Evolutionary conservation across 2,329 filamentous ascomycete species (phyloP).

Genomic region (Clathrospora elynae): DNA sequence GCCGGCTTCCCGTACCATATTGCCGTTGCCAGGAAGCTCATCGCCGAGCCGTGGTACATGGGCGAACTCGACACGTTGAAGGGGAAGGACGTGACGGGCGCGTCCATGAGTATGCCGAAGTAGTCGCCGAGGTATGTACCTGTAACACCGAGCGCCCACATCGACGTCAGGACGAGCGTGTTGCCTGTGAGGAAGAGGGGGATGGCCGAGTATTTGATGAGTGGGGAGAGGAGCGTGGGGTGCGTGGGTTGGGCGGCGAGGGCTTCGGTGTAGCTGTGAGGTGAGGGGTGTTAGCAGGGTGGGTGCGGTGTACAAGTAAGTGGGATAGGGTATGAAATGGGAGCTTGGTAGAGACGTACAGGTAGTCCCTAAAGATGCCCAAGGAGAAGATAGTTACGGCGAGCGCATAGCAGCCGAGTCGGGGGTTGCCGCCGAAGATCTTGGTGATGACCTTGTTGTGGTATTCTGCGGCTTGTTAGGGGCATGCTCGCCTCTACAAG

Average conservation of each 20-base stretch:
- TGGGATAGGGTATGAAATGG: background rate
- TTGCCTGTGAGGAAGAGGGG: constrained; percentile 77
- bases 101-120: constrained; percentile 97
- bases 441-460: constrained; percentile 86
- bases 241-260: constrained; percentile 77
- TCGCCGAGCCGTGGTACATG: constrained; percentile 95
- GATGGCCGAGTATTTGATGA: constrained; percentile 68
- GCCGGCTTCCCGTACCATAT: constrained; percentile 86
- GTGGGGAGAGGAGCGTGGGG: constrained; percentile 68
- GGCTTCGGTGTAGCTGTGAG: constrained; percentile 77
- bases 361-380: constrained; percentile 79
- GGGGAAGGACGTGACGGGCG: constrained; percentile 91
- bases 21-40: constrained; percentile 89
- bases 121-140: constrained; percentile 98
- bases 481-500: background rate
- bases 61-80: constrained; percentile 90
- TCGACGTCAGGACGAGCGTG: constrained; percentile 82
- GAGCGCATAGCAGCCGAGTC: constrained; percentile 85
- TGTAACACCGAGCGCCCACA: constrained; percentile 89
- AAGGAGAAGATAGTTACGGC: constrained; percentile 89
- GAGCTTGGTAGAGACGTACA: constrained; percentile 42
- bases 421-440: constrained; percentile 77
- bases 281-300: constrained; percentile 2
- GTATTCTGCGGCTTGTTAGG: constrained; percentile 69
- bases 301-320: background rate